Percentiles rank a stretch among this genome's conserved stretches.
phyloP scores from a whole-genome alignment of 805 yeast genomes.

The Metschnikowia proteae region DNA sequence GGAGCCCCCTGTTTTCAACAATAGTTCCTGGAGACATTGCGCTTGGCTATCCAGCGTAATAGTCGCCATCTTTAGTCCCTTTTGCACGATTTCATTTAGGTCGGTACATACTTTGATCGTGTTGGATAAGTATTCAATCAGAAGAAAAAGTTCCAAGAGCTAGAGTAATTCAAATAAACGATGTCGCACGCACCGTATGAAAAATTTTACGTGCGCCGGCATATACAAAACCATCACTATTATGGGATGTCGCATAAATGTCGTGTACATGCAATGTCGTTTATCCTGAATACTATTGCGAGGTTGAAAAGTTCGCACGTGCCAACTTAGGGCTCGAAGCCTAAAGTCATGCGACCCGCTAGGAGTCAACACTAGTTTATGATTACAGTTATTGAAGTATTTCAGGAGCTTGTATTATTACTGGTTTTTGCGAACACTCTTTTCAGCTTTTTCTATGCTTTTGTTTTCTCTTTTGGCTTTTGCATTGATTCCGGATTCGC shows the following conservation, averaged over 20 bases:
- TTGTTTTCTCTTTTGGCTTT: slow-evolving; percentile 45
- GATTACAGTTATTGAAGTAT: not conserved
- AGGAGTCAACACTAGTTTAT: not conserved
- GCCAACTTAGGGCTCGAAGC: slow-evolving; percentile 4
- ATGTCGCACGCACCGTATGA: slow-evolving; percentile 18
- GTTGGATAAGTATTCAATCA: slow-evolving; percentile 16
- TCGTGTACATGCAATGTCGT: slow-evolving; percentile 3
- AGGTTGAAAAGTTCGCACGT: not conserved
- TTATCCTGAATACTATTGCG: not conserved
- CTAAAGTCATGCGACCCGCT: not conserved
- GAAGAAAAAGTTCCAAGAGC: slow-evolving; percentile 11
- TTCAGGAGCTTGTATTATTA: not conserved
- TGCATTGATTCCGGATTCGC: slow-evolving; percentile 56
- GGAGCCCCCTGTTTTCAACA: not conserved
- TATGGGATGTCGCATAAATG: slow-evolving; percentile 12
- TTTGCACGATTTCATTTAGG: not conserved
- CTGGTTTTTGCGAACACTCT: slow-evolving; percentile 20
- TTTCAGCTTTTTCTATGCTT: slow-evolving; percentile 41
- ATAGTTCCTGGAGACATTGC: not conserved
- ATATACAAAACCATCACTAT: slow-evolving; percentile 4
- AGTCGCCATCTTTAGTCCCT: too few species aligned
- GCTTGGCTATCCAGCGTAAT: too few species aligned
- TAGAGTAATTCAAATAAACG: slow-evolving; percentile 5
- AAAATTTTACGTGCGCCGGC: slow-evolving; percentile 15
- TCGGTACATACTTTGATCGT: slow-evolving; percentile 14